These are phyloP conservation scores for Fusarium sp. DNA, from an alignment of 2,329 filamentous ascomycete genomes.

Conservation along the genomic window DNA sequence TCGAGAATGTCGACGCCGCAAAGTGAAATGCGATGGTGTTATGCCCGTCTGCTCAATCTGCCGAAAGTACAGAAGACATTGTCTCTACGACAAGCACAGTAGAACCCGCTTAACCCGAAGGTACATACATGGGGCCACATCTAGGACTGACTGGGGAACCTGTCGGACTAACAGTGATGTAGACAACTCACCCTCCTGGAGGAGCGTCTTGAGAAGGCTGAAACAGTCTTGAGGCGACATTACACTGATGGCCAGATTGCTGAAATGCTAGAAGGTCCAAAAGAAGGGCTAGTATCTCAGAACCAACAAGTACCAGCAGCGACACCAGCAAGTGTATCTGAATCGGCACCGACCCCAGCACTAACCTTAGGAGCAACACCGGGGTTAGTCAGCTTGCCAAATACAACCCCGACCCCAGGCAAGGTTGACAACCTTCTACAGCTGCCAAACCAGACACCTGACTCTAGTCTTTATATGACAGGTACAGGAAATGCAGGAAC, in stretches of 20 bases:
- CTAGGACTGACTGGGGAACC: not conserved
- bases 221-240: constrained; percentile 33
- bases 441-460: constrained; percentile 8
- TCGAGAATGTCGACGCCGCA: constrained; percentile 34
- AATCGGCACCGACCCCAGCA: constrained; percentile 7
- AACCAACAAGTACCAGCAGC: constrained; percentile 3
- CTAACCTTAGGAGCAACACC: constrained; percentile 1
- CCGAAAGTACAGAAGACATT: constrained; percentile 30
- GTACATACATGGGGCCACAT: not conserved
- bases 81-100: constrained; percentile 34
- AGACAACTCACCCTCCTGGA: constrained; percentile 38
- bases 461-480: constrained; percentile 10
- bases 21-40: constrained; percentile 34
- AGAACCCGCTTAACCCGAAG: constrained; percentile 31
- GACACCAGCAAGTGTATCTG: not conserved
- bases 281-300: constrained; percentile 7
- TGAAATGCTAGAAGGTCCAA: constrained; percentile 30
- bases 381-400: constrained; percentile 14
- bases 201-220: constrained; percentile 37
- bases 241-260: constrained; percentile 36
- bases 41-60: constrained; percentile 34
- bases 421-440: constrained; percentile 18
- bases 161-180: constrained; percentile 2
- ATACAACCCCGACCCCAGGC: not conserved
- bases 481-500: constrained; percentile 5